These are phyloP conservation scores for Thielaviopsis ethacetica DNA, from an alignment of 2,329 filamentous ascomycete genomes.

Conservation along the genomic window DNA sequence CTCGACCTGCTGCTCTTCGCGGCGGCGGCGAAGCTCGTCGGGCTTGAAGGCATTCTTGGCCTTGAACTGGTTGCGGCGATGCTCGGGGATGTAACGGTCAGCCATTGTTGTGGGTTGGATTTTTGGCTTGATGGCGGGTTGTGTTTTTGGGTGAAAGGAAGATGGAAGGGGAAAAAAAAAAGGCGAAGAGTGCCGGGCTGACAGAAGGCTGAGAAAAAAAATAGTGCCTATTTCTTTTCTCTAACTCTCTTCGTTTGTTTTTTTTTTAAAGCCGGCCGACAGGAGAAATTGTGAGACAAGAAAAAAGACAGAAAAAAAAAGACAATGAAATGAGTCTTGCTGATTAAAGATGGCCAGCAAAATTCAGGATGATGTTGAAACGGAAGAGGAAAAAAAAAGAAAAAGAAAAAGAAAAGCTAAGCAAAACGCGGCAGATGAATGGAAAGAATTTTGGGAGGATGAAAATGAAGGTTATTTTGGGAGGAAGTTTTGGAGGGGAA, in stretches of 20 bases:
- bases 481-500: conserved; percentile 7
- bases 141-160: conserved; percentile 13
- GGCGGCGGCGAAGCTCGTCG: conserved; percentile 92
- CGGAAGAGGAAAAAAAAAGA: neutral
- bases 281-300: neutral
- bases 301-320: neutral
- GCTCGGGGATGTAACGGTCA: conserved; percentile 98
- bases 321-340: too few species aligned
- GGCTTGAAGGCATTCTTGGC: conserved; percentile 98
- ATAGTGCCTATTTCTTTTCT: neutral
- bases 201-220: conserved; percentile 13
- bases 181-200: conserved; percentile 10
- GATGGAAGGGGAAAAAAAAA: conserved; percentile 7
- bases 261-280: neutral
- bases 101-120: conserved; percentile 52
- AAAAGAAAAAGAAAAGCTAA: conserved; percentile 1
- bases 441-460: neutral
- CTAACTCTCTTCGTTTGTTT: neutral
- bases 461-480: conserved; percentile 2
- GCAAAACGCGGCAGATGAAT: neutral
- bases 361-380: neutral
- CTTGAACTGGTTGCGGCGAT: conserved; percentile 98
- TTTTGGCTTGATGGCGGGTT: conserved; percentile 13
- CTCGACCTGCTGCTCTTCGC: conserved; percentile 98
- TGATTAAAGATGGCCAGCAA: too few species aligned